Evolutionary conservation across 176 grass and related monocot genomes (phyloP).

Genomic region (Musa beccarii): DNA sequence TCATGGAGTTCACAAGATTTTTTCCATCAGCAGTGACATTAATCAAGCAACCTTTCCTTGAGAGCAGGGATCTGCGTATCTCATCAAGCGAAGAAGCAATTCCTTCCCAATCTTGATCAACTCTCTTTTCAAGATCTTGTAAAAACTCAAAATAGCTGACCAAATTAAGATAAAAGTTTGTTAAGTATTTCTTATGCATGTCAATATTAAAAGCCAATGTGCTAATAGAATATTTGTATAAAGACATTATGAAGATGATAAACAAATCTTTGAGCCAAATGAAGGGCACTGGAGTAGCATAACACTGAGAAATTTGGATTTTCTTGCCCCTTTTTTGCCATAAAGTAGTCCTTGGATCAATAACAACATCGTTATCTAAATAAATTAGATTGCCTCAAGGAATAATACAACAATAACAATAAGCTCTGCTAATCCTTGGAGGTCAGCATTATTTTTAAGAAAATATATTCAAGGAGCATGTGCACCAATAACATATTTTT

Average conservation of each 20-base stretch:
- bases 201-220: constrained; percentile 10
- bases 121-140: constrained; percentile 68
- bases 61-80: constrained; percentile 70
- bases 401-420: neutral
- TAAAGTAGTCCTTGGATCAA: neutral
- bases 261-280: neutral
- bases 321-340: neutral
- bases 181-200: neutral
- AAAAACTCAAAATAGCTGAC: constrained; percentile 87
- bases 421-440: neutral
- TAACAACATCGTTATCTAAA: neutral
- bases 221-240: neutral
- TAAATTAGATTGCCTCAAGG: neutral
- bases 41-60: constrained; percentile 66
- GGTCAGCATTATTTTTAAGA: neutral
- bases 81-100: constrained; percentile 84
- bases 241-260: neutral
- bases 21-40: constrained; percentile 77
- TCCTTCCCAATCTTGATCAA: constrained; percentile 94
- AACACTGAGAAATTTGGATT: neutral
- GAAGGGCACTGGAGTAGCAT: neutral
- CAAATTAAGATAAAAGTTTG: constrained; percentile 17
- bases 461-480: neutral
- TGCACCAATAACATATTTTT: neutral
- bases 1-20: constrained; percentile 72